Conservation (phyloP, 441 rosid species). For the Erysimum cheiri region DNA sequence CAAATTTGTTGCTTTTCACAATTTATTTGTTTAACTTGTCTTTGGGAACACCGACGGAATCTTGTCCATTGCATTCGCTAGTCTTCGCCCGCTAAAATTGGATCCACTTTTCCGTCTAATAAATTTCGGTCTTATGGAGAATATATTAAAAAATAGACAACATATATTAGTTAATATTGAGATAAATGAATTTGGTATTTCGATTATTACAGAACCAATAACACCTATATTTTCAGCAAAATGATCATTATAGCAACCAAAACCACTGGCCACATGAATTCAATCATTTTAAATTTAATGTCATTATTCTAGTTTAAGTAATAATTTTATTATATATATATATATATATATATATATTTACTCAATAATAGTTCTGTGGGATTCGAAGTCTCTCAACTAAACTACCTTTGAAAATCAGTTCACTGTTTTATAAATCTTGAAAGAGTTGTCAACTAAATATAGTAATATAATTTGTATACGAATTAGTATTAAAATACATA, state of each 20-base stretch:
- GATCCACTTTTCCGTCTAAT: constrained; percentile 29
- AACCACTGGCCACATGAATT: constrained; percentile 38
- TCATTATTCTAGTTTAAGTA: background rate
- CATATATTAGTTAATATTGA: background rate
- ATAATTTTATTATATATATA: background rate
- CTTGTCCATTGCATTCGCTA: constrained; percentile 24
- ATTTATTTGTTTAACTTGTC: background rate
- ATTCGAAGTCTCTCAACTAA: background rate
- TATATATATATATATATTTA: background rate
- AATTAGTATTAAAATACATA: background rate
- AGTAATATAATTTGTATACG: background rate
- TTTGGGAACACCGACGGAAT: constrained; percentile 39
- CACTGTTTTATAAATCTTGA: background rate
- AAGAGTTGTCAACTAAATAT: background rate
- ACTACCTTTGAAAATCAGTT: background rate
- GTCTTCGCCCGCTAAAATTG: constrained; percentile 35
- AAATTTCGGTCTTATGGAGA: background rate
- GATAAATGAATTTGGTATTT: background rate
- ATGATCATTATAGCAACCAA: constrained; percentile 25
- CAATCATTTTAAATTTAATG: background rate
- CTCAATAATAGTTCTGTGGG: background rate
- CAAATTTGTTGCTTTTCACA: background rate
- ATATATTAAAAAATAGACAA: background rate
- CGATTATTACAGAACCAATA: background rate
- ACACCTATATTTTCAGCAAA: constrained; percentile 11